phyloP scores from a whole-genome alignment of 306 rosid species.

The peach (Prunus persica) region Prunus_persica_NCBIv2 NC_034016.1:13879501-13880000 shows the following conservation, averaged over 20 bases:
- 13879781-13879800: not conserved
- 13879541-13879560: constrained; percentile 39
- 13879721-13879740: no score
- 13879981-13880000: no score
- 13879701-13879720: constrained; percentile 13
- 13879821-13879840: not conserved
- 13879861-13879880: no score
- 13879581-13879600: constrained; percentile 29
- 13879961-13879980: no score
- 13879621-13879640: constrained; percentile 39
- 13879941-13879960: no score
- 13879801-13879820: no score
- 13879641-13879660: not conserved
- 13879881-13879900: no score
- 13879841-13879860: no score
- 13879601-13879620: constrained; percentile 6
- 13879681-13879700: not conserved
- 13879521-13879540: constrained; percentile 18
- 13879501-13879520: constrained; percentile 46
- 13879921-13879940: no score
- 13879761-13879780: no score
- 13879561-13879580: constrained; percentile 20
- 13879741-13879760: no score
- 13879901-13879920: no score
- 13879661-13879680: constrained; percentile 7